Evolutionary conservation across 2,329 filamentous ascomycete genomes (phyloP).

Genomic region (Epichloe glyceriae): DNA sequence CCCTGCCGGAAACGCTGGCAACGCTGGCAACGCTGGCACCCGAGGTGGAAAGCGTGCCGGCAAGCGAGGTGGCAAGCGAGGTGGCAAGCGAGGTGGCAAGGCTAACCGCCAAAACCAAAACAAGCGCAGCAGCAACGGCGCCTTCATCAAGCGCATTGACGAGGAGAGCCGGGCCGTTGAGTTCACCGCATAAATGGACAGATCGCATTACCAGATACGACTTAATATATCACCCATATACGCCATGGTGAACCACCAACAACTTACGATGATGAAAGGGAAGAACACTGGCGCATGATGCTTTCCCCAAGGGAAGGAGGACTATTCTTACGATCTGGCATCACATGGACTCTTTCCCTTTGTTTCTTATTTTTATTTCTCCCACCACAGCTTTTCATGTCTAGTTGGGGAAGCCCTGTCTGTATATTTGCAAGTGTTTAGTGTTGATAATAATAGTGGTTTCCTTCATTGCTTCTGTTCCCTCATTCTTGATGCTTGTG

Average conservation of each 20-base stretch:
- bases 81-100: not conserved
- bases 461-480: not conserved
- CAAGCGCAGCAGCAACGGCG: conserved; percentile 1
- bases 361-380: not conserved
- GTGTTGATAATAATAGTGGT: not conserved
- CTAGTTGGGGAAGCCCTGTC: not conserved
- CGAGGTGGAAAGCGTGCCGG: not conserved
- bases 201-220: not conserved
- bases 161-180: conserved; percentile 6
- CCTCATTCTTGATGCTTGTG: not conserved
- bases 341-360: not conserved
- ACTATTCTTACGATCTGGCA: not conserved
- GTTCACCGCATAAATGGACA: conserved; percentile 8
- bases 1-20: not conserved
- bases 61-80: no score
- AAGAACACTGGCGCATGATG: not conserved
- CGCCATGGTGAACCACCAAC: not conserved
- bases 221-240: not conserved
- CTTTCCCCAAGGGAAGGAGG: not conserved
- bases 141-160: conserved; percentile 6
- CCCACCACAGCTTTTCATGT: no score
- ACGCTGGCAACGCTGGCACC: not conserved
- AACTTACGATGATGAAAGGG: not conserved
- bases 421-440: not conserved
- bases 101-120: conserved; percentile 1